These are phyloP conservation scores for Cladosporium halotolerans DNA, from an alignment of 2,329 filamentous ascomycete genomes.

Conservation along the genomic window DNA sequence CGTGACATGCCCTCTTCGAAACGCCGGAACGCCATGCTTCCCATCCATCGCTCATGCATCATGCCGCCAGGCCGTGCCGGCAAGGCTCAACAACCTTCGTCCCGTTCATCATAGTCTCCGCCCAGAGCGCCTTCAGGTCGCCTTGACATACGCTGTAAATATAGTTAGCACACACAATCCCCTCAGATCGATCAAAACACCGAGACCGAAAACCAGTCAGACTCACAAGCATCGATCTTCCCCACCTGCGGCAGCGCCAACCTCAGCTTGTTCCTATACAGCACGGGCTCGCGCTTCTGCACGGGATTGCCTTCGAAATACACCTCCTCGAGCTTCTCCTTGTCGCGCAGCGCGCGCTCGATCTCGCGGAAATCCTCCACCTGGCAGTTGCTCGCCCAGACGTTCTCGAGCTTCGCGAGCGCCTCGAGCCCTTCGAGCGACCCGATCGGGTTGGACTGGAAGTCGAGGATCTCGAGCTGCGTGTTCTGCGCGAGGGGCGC, in stretches of 20 bases:
- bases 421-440: conserved; percentile 66
- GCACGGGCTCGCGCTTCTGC: conserved; percentile 68
- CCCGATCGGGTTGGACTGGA: conserved; percentile 78
- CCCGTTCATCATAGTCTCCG: no score
- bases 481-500: conserved; percentile 53
- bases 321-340: conserved; percentile 75
- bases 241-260: conserved; percentile 78
- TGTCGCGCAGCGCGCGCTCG: conserved; percentile 70
- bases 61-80: no score
- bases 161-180: not conserved
- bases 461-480: conserved; percentile 72
- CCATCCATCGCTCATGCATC: no score
- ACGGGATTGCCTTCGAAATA: conserved; percentile 96
- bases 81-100: no score
- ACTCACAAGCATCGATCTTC: conserved; percentile 97
- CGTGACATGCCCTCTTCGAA: no score
- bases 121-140: not conserved
- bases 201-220: not conserved
- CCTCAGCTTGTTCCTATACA: conserved; percentile 91
- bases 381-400: conserved; percentile 91
- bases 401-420: conserved; percentile 69
- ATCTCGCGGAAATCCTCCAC: conserved; percentile 75
- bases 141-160: conserved; percentile 6
- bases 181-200: not conserved
- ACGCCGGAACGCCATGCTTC: no score